Evolutionary conservation across 768 basidiomycete genomes (phyloP).

Genomic region (Rubroboletus pulcherrimus): DNA sequence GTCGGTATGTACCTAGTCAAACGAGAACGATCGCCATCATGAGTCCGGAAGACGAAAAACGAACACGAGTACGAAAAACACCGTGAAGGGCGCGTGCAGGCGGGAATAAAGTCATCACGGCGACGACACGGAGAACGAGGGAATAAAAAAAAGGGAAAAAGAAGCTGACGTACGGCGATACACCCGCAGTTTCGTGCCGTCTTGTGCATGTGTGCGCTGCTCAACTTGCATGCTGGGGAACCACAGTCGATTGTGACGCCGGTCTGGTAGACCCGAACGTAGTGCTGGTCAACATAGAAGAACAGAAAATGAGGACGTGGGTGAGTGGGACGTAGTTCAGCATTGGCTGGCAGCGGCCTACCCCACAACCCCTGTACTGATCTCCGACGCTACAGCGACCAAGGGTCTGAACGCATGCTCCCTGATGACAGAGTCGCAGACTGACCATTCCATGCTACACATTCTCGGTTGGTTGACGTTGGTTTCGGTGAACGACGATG

Average conservation of each 20-base stretch:
- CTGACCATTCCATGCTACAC: slow-evolving; percentile 59
- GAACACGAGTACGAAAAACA: neutral
- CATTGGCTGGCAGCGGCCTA: slow-evolving; percentile 15
- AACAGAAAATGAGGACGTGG: neutral
- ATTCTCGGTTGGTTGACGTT: slow-evolving; percentile 30
- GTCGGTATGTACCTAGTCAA: slow-evolving; percentile 38
- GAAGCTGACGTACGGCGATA: slow-evolving; percentile 32
- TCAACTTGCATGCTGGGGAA: slow-evolving; percentile 47
- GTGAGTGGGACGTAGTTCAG: slow-evolving; percentile 3
- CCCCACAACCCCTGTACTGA: slow-evolving; percentile 42
- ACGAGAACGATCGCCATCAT: neutral
- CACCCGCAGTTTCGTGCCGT: slow-evolving; percentile 58
- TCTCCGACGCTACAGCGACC: slow-evolving; percentile 34
- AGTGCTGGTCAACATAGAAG: slow-evolving; percentile 44
- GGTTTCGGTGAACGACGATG: slow-evolving; percentile 1
- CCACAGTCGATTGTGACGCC: slow-evolving; percentile 58
- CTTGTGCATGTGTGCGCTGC: slow-evolving; percentile 56
- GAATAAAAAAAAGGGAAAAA: neutral
- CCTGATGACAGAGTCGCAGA: slow-evolving; percentile 2
- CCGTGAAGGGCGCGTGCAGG: neutral
- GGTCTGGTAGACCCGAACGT: slow-evolving; percentile 58
- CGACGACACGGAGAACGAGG: neutral
- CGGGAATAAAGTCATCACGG: neutral
- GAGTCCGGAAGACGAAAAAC: neutral
- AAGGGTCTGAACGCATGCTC: slow-evolving; percentile 7